These are phyloP conservation scores for Solanum corneliomulleri DNA, from an alignment of 257 asterid genomes.

Conservation along the genomic window DNA sequence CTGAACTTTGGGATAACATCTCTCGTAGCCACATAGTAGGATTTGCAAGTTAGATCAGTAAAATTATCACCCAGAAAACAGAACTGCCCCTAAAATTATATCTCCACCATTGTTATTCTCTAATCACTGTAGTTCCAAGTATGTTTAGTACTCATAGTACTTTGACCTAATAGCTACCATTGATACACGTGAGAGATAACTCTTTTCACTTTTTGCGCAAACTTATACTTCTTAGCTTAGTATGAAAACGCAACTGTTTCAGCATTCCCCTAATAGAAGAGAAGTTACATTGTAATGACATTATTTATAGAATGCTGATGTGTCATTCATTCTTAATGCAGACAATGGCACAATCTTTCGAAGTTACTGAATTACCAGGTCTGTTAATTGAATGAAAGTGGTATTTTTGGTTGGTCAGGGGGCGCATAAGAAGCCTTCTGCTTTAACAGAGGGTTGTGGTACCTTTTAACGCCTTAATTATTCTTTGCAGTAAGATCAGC, in stretches of 20 bases:
- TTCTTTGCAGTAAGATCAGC: constrained; percentile 86
- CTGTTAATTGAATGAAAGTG: constrained; percentile 5
- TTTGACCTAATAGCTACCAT: neutral
- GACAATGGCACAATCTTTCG: constrained; percentile 89
- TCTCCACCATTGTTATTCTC: neutral
- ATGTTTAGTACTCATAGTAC: neutral
- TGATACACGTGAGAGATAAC: neutral
- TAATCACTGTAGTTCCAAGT: neutral
- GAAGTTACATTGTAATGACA: neutral
- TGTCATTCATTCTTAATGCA: constrained; percentile 25
- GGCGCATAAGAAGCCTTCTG: neutral
- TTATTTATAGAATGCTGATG: neutral
- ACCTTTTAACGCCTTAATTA: constrained; percentile 6
- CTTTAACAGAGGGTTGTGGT: neutral
- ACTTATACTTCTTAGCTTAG: neutral
- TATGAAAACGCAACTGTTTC: neutral
- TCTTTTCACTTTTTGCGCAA: neutral
- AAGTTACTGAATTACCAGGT: constrained; percentile 98
- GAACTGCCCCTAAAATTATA: neutral
- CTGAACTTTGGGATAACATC: neutral
- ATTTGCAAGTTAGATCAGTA: neutral
- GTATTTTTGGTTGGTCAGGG: constrained; percentile 3
- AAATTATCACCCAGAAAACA: neutral
- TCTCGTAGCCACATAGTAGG: neutral
- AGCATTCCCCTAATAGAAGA: neutral